These are phyloP conservation scores for Fusarium sp. DNA, from an alignment of 2,329 filamentous ascomycete genomes.

Conservation along the genomic window DNA sequence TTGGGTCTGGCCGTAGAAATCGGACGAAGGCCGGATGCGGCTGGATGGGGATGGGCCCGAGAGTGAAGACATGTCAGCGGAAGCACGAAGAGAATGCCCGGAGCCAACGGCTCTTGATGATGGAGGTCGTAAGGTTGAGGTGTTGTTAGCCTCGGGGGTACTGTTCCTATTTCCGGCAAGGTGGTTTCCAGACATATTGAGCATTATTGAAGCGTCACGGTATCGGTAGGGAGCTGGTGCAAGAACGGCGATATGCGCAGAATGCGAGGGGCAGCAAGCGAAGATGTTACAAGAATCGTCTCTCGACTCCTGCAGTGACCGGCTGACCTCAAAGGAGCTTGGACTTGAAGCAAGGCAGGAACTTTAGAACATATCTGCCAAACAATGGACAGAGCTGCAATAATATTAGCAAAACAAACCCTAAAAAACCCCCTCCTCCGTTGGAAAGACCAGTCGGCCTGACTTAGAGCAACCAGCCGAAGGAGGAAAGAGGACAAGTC, in stretches of 20 bases:
- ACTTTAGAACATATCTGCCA: constrained; percentile 48
- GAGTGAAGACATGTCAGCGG: constrained; percentile 93
- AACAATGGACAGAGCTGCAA: constrained; percentile 37
- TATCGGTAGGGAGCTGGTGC: constrained; percentile 16
- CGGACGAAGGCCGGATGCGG: constrained; percentile 92
- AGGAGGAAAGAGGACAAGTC: constrained; percentile 18
- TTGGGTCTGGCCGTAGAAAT: constrained; percentile 86
- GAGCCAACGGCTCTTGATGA: constrained; percentile 79
- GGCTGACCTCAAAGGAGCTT: constrained; percentile 82
- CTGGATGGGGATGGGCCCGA: constrained; percentile 71
- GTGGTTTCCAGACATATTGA: constrained; percentile 74
- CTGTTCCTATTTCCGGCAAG: constrained; percentile 90
- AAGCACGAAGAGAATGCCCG: constrained; percentile 88
- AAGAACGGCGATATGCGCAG: constrained; percentile 26
- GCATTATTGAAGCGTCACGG: constrained; percentile 51
- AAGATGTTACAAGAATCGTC: constrained; percentile 44
- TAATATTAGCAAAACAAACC: constrained; percentile 33
- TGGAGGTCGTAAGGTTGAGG: constrained; percentile 83
- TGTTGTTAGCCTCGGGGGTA: constrained; percentile 88
- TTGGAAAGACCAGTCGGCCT: constrained; percentile 17
- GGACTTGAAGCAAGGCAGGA: constrained; percentile 44
- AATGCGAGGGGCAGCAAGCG: constrained; percentile 31
- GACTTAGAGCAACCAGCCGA: constrained; percentile 28
- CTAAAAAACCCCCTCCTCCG: constrained; percentile 10
- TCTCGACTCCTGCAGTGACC: constrained; percentile 77